These are phyloP conservation scores for Fusarium vanettenii DNA, from an alignment of 2,329 filamentous ascomycete genomes.

Conservation along the genomic window DNA sequence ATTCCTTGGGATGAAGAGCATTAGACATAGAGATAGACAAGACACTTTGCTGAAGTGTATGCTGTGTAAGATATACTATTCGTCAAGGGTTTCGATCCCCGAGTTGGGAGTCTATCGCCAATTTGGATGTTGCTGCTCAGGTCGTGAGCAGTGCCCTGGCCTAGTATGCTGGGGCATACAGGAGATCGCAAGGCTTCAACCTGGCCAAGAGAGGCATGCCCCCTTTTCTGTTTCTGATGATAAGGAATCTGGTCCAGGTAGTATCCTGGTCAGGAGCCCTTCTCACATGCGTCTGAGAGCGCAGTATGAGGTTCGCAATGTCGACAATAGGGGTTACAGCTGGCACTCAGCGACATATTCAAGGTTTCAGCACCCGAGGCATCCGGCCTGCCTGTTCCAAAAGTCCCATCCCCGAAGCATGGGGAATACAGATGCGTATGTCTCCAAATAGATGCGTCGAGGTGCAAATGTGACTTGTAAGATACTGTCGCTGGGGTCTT, in stretches of 20 bases:
- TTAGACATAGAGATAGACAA: conserved; percentile 5
- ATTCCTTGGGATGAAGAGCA: not conserved
- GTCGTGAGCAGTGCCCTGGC: not conserved
- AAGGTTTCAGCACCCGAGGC: not conserved
- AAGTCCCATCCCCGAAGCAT: not conserved
- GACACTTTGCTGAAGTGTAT: not conserved
- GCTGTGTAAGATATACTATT: not conserved
- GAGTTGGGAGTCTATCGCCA: not conserved
- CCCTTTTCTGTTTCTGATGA: not conserved
- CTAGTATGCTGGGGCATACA: not conserved
- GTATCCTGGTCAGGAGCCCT: not conserved
- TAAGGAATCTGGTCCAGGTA: not conserved
- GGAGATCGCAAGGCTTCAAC: not conserved
- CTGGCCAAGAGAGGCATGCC: not conserved
- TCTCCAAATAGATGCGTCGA: not conserved
- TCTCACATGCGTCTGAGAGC: not conserved
- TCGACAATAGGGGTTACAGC: not conserved
- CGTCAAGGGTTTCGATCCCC: not conserved
- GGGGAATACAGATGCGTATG: not conserved
- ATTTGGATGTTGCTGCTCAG: not conserved
- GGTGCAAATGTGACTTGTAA: not conserved
- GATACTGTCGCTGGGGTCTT: not conserved
- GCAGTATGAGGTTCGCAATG: not conserved
- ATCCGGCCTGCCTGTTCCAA: not conserved
- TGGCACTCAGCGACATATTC: no score